A percentile compares a stretch with the other conserved stretches of the same genome.
phyloP scores from a whole-genome alignment of 306 rosid species.

The Fragaria ananassa region DNA sequence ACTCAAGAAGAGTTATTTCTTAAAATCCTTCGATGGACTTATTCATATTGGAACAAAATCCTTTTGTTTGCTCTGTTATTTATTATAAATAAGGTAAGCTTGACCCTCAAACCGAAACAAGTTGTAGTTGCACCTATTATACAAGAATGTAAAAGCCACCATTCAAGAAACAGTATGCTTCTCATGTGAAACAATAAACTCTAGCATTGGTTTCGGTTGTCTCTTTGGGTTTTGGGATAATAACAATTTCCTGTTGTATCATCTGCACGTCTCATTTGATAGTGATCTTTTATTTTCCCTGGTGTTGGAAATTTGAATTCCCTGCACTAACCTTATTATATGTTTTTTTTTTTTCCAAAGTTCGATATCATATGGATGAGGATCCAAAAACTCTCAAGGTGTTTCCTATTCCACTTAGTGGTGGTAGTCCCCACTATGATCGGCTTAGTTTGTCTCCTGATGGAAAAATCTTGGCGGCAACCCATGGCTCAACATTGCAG shows the following conservation, averaged over 20 bases:
- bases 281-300: neutral
- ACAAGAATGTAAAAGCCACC: neutral
- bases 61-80: neutral
- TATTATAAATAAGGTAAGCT: neutral
- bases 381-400: constrained; percentile 92
- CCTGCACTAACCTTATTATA: constrained; percentile 11
- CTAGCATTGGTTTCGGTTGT: neutral
- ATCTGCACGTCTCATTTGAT: neutral
- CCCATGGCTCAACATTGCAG: constrained; percentile 87
- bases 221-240: constrained; percentile 1
- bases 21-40: neutral
- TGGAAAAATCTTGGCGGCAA: constrained; percentile 72
- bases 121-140: neutral
- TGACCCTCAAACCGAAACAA: neutral
- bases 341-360: constrained; percentile 35
- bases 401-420: constrained; percentile 75
- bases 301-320: neutral
- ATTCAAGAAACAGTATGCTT: neutral
- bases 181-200: neutral
- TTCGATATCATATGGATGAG: constrained; percentile 92
- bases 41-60: neutral
- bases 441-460: constrained; percentile 81
- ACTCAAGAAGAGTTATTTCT: neutral
- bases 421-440: constrained; percentile 66
- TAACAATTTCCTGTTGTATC: neutral